phyloP scores from a whole-genome alignment of 495 filamentous ascomycete genomes.

The Xylaria palmicola region DNA sequence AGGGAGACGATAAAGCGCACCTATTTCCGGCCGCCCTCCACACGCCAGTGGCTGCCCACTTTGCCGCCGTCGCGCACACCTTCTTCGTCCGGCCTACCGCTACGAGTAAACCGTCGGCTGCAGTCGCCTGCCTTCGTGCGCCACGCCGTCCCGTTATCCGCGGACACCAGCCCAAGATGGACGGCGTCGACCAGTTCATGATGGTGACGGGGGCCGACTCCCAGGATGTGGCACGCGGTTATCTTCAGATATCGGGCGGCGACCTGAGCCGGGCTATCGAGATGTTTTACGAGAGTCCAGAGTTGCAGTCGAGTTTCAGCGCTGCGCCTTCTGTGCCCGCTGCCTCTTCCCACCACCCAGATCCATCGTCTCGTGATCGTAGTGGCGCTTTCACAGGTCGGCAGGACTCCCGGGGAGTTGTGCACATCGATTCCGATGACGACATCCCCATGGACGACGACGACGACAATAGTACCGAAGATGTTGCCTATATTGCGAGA shows the following conservation, averaged over 20 bases:
- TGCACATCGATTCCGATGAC: slow-evolving; percentile 71
- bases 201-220: slow-evolving; percentile 64
- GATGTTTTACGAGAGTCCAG: slow-evolving; percentile 85
- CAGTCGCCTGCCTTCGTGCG: background rate
- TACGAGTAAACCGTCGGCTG: background rate
- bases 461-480: slow-evolving; percentile 32
- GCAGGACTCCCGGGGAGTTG: slow-evolving; percentile 59
- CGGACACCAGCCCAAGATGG: slow-evolving; percentile 56
- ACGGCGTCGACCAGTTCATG: slow-evolving; percentile 60
- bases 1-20: background rate
- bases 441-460: slow-evolving; percentile 44
- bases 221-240: slow-evolving; percentile 64
- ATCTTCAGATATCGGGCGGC: slow-evolving; percentile 77
- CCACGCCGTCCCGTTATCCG: background rate
- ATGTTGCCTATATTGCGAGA: slow-evolving; percentile 38
- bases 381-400: slow-evolving; percentile 33
- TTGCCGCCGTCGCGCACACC: too few species aligned
- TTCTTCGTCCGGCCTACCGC: background rate
- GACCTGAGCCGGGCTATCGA: slow-evolving; percentile 82
- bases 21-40: background rate
- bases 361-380: slow-evolving; percentile 21
- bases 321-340: slow-evolving; percentile 35
- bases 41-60: background rate
- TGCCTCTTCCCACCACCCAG: slow-evolving; percentile 21
- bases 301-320: slow-evolving; percentile 51